Evolutionary conservation across 1,284 basidiomycete genomes (phyloP), one percentile per base, ranked within the genome.

Genomic region (Coniophora puteana): DNA sequence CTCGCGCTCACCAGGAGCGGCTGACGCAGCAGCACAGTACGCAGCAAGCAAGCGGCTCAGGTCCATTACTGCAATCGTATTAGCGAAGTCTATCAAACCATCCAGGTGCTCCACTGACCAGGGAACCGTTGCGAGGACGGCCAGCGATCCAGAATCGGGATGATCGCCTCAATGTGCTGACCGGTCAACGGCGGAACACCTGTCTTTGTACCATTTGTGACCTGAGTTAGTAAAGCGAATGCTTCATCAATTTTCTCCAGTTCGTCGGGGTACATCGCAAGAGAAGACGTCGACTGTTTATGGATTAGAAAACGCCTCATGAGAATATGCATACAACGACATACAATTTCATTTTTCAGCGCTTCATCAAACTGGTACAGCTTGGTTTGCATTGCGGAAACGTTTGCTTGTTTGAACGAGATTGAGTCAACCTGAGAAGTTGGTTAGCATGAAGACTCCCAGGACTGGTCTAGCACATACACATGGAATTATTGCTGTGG

Each of bases 381-480:
- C 66, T 98, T 98, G 26, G 72, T 72, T 55, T 83, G 83, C 72
- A 95, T 92, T 4, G 91, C 90, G 11, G 71, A 57, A n/a, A 96
- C 75, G 59, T 95, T 97, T 12, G 86, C 89, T 67, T 91, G 86
- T 49, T 86, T 88, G 72, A 97, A 96, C 1, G 75, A 69, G 22
- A 93, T 72, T 32, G 72, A 71, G 26, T 72, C 76, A 36, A 67
- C 62, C 79, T 79, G 51, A 30, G 33, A 26, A 24, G 33, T 33
- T 26, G 4, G 20, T 22, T 7, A 39, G 34, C 16, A 43, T 37
- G 13, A n/a, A 23, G 26, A n/a, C 2, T 21, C 13, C 17, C 14
- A 20, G 33, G 28, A 16, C 16, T 7, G 26, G 28, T 27, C 27
- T 21, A 42, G 17, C 31, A 66, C 77, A 24, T 59, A 86, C 85